Base-by-base conservation (phyloP, 2,329 filamentous ascomycete species). In the Penicillium sp. region DNA sequence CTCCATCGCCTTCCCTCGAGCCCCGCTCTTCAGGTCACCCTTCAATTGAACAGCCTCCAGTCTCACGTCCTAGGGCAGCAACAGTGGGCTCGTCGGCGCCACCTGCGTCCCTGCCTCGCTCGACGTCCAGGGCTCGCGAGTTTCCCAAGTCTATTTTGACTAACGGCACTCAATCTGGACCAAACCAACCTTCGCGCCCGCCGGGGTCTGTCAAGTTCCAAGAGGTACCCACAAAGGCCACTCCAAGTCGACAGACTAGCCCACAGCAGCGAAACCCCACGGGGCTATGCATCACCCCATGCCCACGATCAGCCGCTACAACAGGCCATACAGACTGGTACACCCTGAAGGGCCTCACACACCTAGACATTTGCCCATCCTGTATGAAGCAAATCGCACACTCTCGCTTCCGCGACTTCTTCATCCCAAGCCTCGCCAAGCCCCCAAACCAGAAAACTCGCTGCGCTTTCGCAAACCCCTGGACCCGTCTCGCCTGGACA, bases 401-500 rank as follows among this genome's bases (percentile, higher is more conserved):
- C 20, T 86, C 87, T 0, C 75, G 79, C 16, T 94, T 87, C 62
- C 76, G 81, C 2, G 74, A 79, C 13, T 74, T 81, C 27, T 89
- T 95, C 58, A 72, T 82, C 9, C 76, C 77, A 3, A 79, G 80
- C 28, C 75, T 80, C 24, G 72, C 75, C 23, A 79, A 82, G 13
- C 74, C 80, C 4, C 71, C 76, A 2, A 77, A 79, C 11, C 73
- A 76, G 32, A 75, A 79, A 37, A 76, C 87, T 6, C 74, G 78
- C 37, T 97, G 91, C 69, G 85, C 89, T 54, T 88, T 96, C 67
- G 87, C 87, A 24, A 77, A 81, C 10, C 80, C 85, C 0, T 96
- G 89, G 88, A 85, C 88, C 58, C 82, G 87, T 23, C 81, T 95
- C 31, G 89, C 89, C 0, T 95, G 86, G 81, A 76, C 90, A 3